Evolutionary conservation across 148 eudicot genomes (phyloP).

Genomic region (Camellia japonica): DNA sequence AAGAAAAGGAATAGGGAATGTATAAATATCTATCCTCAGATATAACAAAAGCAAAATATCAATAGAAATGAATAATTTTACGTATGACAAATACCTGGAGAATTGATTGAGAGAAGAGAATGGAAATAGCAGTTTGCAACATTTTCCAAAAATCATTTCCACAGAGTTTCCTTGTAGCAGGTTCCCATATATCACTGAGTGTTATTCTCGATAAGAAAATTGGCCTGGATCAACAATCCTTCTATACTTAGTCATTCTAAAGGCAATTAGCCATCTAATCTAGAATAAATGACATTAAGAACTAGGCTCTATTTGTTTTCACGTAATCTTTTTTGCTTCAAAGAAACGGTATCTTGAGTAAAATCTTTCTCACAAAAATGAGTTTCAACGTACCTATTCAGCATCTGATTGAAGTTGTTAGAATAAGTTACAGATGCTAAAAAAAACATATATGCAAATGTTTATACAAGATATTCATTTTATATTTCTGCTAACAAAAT

Average conservation of each 20-base stretch:
- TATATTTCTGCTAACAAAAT: no score
- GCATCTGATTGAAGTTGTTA: neutral
- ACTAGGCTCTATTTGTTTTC: neutral
- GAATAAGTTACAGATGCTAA: no score
- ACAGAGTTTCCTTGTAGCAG: constrained; percentile 72
- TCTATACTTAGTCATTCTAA: constrained; percentile 3
- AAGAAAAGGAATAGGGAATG: constrained; percentile 5
- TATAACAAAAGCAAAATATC: neutral
- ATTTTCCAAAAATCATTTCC: constrained; percentile 73
- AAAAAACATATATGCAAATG: no score
- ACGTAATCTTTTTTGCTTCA: neutral
- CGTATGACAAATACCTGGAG: constrained; percentile 61
- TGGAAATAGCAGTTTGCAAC: constrained; percentile 66
- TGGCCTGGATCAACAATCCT: constrained; percentile 53
- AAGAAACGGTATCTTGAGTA: neutral
- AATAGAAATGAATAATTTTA: neutral
- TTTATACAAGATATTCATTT: no score
- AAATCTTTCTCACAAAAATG: neutral
- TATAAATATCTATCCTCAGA: neutral
- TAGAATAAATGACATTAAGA: neutral
- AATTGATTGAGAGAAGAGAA: constrained; percentile 68
- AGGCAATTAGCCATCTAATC: neutral
- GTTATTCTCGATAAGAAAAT: constrained; percentile 75
- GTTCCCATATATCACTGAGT: constrained; percentile 87
- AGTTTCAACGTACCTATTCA: neutral